These are phyloP conservation scores for Marasmius fiardii DNA, from an alignment of 1,284 basidiomycete genomes.

Conservation along the genomic window DNA sequence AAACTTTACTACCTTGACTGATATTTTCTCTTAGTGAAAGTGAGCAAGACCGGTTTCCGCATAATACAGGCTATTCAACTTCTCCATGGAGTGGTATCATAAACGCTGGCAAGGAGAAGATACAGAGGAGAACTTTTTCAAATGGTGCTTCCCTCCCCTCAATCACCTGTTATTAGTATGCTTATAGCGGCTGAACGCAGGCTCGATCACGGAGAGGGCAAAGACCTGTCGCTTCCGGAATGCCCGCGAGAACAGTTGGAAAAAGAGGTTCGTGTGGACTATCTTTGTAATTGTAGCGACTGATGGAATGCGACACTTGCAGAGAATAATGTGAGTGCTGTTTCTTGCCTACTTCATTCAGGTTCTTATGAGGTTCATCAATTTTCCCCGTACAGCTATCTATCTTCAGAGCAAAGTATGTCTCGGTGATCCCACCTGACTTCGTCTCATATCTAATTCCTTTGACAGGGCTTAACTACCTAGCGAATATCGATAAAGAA, in stretches of 20 bases:
- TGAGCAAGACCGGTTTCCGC: conserved; percentile 16
- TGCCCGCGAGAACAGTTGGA: conserved; percentile 69
- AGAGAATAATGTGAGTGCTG: conserved; percentile 35
- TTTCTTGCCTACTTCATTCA: conserved; percentile 4
- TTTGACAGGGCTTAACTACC: conserved; percentile 57
- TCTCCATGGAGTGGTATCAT: conserved; percentile 52
- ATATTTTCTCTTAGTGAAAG: conserved; percentile 32
- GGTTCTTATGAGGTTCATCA: background rate
- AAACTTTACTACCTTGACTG: conserved; percentile 3
- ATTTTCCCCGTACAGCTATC: conserved; percentile 50
- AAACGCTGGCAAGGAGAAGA: conserved; percentile 59
- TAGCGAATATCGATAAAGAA: conserved; percentile 59
- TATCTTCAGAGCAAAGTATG: conserved; percentile 65
- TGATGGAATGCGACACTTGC: background rate
- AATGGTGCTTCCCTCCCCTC: conserved; percentile 41
- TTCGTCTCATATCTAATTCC: background rate
- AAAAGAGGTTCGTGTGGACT: conserved; percentile 45
- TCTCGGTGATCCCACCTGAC: conserved; percentile 2
- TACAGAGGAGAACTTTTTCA: conserved; percentile 70
- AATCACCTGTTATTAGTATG: background rate
- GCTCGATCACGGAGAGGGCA: conserved; percentile 72
- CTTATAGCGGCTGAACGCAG: conserved; percentile 30
- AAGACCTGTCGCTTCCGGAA: conserved; percentile 58
- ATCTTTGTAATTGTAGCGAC: background rate
- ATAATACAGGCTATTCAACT: background rate